These are phyloP conservation scores for thale cress (Arabidopsis thaliana) DNA, from an alignment of 345 rosid genomes.

Conservation along the genomic window TAIR10.1 NC_003071.7:8195001-8195500, in stretches of 20 bases:
- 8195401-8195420: constrained; percentile 95
- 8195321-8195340: constrained; percentile 94
- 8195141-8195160: constrained; percentile 92
- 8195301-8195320: constrained; percentile 91
- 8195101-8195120: constrained; percentile 79
- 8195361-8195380: constrained; percentile 92
- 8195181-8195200: constrained; percentile 90
- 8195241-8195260: constrained; percentile 84
- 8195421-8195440: constrained; percentile 97
- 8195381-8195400: constrained; percentile 94
- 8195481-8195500: constrained; percentile 86
- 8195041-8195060: constrained; percentile 83
- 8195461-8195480: constrained; percentile 91
- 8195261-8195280: constrained; percentile 89
- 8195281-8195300: constrained; percentile 90
- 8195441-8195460: constrained; percentile 93
- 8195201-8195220: constrained; percentile 84
- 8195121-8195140: constrained; percentile 64
- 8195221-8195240: constrained; percentile 94
- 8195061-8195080: constrained; percentile 88
- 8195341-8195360: constrained; percentile 84
- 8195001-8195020: constrained; percentile 90
- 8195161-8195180: constrained; percentile 91
- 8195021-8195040: constrained; percentile 94
- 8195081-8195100: constrained; percentile 86